Evolutionary conservation across 2,329 filamentous ascomycete genomes (phyloP).

Genomic region (Phyllosticta citrichinensis): DNA sequence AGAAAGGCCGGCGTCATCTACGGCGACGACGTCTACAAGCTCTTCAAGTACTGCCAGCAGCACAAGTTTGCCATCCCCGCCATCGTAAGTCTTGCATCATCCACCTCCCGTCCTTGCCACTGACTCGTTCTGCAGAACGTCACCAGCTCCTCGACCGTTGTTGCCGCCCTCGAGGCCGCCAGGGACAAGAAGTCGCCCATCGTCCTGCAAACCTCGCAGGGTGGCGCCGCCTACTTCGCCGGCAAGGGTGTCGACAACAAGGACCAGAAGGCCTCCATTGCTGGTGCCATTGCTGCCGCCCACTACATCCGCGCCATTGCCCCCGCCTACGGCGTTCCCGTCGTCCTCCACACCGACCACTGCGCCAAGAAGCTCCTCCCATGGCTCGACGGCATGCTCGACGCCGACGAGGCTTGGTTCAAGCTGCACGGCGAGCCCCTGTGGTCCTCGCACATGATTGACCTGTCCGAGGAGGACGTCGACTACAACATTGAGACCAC

Average conservation of each 20-base stretch:
- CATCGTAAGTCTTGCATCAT: slow-evolving; percentile 32
- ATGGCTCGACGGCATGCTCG: slow-evolving; percentile 73
- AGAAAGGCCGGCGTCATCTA: slow-evolving; percentile 55
- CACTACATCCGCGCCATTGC: slow-evolving; percentile 89
- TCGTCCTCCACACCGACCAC: slow-evolving; percentile 90
- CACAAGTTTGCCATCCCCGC: slow-evolving; percentile 82
- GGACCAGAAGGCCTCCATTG: slow-evolving; percentile 78
- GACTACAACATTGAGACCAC: slow-evolving; percentile 89
- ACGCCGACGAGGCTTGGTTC: slow-evolving; percentile 91
- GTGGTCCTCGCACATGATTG: slow-evolving; percentile 98
- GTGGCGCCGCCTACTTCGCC: slow-evolving; percentile 60
- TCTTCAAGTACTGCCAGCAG: slow-evolving; percentile 86
- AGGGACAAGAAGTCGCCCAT: slow-evolving; percentile 84
- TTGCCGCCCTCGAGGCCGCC: slow-evolving; percentile 87
- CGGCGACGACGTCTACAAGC: slow-evolving; percentile 54
- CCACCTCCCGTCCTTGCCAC: slow-evolving; percentile 10
- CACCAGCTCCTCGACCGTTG: slow-evolving; percentile 80
- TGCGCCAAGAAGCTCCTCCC: slow-evolving; percentile 99
- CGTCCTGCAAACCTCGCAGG: slow-evolving; percentile 88
- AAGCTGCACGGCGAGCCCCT: slow-evolving; percentile 86
- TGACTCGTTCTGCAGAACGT: slow-evolving; percentile 50
- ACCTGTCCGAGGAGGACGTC: slow-evolving; percentile 82
- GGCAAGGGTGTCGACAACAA: slow-evolving; percentile 33
- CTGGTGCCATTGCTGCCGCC: slow-evolving; percentile 70
- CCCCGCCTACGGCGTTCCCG: slow-evolving; percentile 73